A percentile compares a stretch with the other conserved stretches of the same genome.
Conservation (phyloP, 2,329 filamentous ascomycete genomes). For the Fusarium pseudocircinatum region DNA sequence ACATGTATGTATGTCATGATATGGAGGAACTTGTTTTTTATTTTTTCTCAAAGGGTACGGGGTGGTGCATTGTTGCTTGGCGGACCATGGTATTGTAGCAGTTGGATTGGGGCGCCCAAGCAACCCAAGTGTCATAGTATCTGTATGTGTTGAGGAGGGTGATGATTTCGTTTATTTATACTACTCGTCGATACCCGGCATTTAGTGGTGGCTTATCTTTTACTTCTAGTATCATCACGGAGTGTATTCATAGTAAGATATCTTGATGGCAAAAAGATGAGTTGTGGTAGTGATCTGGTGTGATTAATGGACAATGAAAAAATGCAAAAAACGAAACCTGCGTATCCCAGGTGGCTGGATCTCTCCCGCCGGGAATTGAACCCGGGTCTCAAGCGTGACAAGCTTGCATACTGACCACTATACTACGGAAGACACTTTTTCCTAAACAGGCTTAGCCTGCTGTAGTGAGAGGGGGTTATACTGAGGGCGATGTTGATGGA, state of each 20-base stretch:
- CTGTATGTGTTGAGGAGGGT: constrained; percentile 21
- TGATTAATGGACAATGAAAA: too few species aligned
- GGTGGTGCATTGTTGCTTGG: constrained; percentile 30
- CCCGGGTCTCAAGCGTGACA: constrained; percentile 40
- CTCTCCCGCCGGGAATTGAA: constrained; percentile 40
- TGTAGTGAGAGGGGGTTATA: constrained; percentile 1
- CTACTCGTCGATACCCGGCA: constrained; percentile 50
- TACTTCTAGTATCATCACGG: constrained; percentile 7
- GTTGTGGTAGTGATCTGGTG: background rate
- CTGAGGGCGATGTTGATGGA: fast-evolving
- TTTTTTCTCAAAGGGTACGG: background rate
- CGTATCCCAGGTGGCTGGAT: constrained; percentile 29
- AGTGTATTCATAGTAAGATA: constrained; percentile 22
- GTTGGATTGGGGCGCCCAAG: constrained; percentile 27
- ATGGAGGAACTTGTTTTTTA: background rate
- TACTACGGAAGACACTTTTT: constrained; percentile 31
- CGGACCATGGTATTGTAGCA: constrained; percentile 6
- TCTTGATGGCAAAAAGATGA: background rate
- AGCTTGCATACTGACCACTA: constrained; percentile 41
- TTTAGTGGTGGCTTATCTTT: constrained; percentile 28
- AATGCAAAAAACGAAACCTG: constrained; percentile 3
- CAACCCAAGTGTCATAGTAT: constrained; percentile 36
- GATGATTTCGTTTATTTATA: constrained; percentile 39
- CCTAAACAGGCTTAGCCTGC: background rate
- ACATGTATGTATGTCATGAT: constrained; percentile 11